These are phyloP conservation scores for Blastosporella zonata DNA, from an alignment of 1,284 basidiomycete genomes.

Conservation along the genomic window DNA sequence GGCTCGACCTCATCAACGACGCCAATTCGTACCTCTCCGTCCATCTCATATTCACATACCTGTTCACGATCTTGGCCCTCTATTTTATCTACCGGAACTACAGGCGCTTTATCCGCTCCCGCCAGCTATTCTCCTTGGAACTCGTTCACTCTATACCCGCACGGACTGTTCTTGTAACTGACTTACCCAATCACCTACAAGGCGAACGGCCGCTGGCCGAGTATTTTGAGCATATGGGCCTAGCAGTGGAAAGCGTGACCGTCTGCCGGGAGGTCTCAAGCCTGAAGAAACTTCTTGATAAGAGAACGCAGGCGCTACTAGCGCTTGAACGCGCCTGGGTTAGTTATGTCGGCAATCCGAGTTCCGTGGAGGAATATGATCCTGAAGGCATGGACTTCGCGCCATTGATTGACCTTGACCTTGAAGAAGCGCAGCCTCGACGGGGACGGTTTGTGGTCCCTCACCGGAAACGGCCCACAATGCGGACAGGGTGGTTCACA, in stretches of 20 bases:
- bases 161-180: slow-evolving; percentile 87
- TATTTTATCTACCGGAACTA: slow-evolving; percentile 89
- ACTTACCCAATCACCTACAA: slow-evolving; percentile 79
- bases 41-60: slow-evolving; percentile 90
- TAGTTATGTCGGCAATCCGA: slow-evolving; percentile 90
- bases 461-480: slow-evolving; percentile 65
- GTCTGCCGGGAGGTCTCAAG: slow-evolving; percentile 81
- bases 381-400: slow-evolving; percentile 53
- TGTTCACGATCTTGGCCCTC: slow-evolving; percentile 86
- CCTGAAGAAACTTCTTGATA: slow-evolving; percentile 71
- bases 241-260: slow-evolving; percentile 87
- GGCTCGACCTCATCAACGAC: slow-evolving; percentile 84
- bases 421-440: slow-evolving; percentile 46
- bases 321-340: slow-evolving; percentile 85
- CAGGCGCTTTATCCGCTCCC: slow-evolving; percentile 83
- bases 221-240: slow-evolving; percentile 86
- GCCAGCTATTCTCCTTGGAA: slow-evolving; percentile 92
- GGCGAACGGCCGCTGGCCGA: slow-evolving; percentile 85
- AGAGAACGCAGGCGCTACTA: slow-evolving; percentile 75
- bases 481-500: slow-evolving; percentile 66
- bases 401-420: slow-evolving; percentile 49
- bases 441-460: slow-evolving; percentile 63
- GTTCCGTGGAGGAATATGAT: slow-evolving; percentile 70
- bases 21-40: slow-evolving; percentile 83
- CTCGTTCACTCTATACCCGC: slow-evolving; percentile 93